Conservation (phyloP, 2,329 filamentous ascomycete genomes). For the Blastomyces percursus region DNA sequence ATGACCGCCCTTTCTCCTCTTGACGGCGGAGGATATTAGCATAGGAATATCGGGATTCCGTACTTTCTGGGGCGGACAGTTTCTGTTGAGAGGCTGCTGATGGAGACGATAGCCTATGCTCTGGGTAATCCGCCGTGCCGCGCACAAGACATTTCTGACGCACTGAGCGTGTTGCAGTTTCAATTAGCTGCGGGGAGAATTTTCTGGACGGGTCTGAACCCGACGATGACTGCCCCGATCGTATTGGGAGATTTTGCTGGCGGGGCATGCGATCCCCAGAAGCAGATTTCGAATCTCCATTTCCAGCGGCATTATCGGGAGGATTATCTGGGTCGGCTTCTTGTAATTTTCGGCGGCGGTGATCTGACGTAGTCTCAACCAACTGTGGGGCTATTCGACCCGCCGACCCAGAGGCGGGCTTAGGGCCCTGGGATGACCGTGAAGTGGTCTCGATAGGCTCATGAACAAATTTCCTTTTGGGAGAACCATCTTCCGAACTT, state of each 20-base stretch:
- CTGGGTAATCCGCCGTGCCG: conserved; percentile 51
- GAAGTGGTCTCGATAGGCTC: conserved; percentile 20
- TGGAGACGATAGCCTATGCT: conserved; percentile 44
- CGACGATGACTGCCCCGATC: background rate
- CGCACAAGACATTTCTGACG: conserved; percentile 54
- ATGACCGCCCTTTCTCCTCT: conserved; percentile 42
- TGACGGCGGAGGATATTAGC: conserved; percentile 31
- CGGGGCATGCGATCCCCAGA: conserved; percentile 10
- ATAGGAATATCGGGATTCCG: conserved; percentile 38
- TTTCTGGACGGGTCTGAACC: conserved; percentile 25
- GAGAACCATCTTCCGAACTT: background rate
- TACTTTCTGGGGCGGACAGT: conserved; percentile 23
- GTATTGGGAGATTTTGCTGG: background rate
- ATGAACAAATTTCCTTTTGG: conserved; percentile 20
- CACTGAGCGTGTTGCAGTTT: conserved; percentile 62
- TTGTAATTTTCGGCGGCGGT: conserved; percentile 21
- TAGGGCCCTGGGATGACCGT: conserved; percentile 9
- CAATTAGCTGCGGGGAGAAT: conserved; percentile 71
- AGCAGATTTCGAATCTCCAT: background rate
- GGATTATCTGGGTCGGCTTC: background rate
- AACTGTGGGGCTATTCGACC: conserved; percentile 58
- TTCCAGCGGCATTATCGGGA: background rate
- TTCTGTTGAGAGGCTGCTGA: conserved; percentile 3
- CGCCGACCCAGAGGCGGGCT: conserved; percentile 26
- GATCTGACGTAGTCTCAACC: conserved; percentile 59